Evolutionary conservation across 495 filamentous ascomycete genomes (phyloP).

Genomic region (Hypoxylon fragiforme): DNA sequence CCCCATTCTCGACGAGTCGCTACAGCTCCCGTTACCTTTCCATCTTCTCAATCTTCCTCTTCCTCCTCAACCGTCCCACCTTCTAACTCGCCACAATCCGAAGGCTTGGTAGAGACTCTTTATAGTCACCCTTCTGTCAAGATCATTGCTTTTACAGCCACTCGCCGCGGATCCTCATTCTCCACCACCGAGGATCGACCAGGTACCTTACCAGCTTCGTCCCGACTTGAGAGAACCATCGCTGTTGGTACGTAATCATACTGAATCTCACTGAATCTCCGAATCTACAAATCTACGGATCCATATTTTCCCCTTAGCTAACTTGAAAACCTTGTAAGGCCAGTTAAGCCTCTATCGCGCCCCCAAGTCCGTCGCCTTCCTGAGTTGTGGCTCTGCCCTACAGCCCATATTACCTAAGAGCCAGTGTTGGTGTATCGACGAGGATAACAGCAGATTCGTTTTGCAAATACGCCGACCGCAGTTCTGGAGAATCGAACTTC

Average conservation of each 20-base stretch:
- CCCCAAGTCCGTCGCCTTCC: constrained; percentile 78
- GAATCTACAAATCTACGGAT: background rate
- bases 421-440: constrained; percentile 91
- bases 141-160: constrained; percentile 66
- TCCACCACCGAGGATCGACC: constrained; percentile 40
- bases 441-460: constrained; percentile 75
- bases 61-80: constrained; percentile 7
- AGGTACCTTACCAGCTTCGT: constrained; percentile 72
- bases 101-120: constrained; percentile 64
- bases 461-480: constrained; percentile 75
- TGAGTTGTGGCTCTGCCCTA: constrained; percentile 78
- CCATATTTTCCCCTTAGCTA: constrained; percentile 10
- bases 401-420: constrained; percentile 85
- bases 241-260: constrained; percentile 63
- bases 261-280: background rate
- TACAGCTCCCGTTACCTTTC: constrained; percentile 40
- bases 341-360: constrained; percentile 79
- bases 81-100: constrained; percentile 30
- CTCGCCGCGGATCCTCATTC: constrained; percentile 42
- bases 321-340: constrained; percentile 49
- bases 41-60: constrained; percentile 24
- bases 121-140: constrained; percentile 68
- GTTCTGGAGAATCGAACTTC: constrained; percentile 89
- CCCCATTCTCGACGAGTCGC: constrained; percentile 45
- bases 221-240: constrained; percentile 76